Evolutionary conservation across 2,329 filamentous ascomycete genomes (phyloP).

Genomic region (Fusarium liriodendri): DNA sequence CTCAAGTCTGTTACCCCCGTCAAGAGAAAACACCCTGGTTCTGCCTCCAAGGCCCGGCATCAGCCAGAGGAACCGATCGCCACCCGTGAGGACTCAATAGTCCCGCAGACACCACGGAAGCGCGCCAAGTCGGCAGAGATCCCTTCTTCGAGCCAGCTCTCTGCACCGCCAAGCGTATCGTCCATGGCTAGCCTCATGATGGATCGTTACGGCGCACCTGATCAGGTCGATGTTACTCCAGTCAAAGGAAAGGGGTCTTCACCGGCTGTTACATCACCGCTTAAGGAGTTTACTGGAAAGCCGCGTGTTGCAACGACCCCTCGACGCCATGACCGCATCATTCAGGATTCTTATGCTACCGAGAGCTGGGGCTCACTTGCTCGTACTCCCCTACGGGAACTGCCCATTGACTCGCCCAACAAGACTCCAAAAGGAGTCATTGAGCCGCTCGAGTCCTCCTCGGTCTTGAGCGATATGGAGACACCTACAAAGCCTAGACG

Average conservation of each 20-base stretch:
- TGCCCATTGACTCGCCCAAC: slow-evolving; percentile 24
- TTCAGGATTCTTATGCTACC: slow-evolving; percentile 59
- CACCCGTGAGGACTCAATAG: slow-evolving; percentile 48
- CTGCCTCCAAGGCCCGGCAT: slow-evolving; percentile 32
- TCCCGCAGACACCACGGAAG: slow-evolving; percentile 57
- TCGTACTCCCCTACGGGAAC: slow-evolving; percentile 36
- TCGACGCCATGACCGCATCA: slow-evolving; percentile 47
- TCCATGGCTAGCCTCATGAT: slow-evolving; percentile 56
- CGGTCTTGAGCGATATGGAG: slow-evolving; percentile 37
- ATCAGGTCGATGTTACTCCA: slow-evolving; percentile 49
- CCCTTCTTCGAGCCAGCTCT: slow-evolving; percentile 54
- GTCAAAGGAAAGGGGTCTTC: slow-evolving; percentile 50
- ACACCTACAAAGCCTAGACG: slow-evolving; percentile 37
- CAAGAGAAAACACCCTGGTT: slow-evolving; percentile 29
- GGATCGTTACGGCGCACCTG: slow-evolving; percentile 51
- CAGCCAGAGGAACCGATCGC: slow-evolving; percentile 2
- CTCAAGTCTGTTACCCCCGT: slow-evolving; percentile 15
- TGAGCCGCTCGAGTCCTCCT: slow-evolving; percentile 36
- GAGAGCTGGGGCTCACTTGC: slow-evolving; percentile 46
- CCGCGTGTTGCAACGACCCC: slow-evolving; percentile 32
- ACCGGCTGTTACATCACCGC: slow-evolving; percentile 32
- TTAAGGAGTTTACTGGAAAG: slow-evolving; percentile 37
- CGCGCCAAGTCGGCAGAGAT: slow-evolving; percentile 51
- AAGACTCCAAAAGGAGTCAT: slow-evolving; percentile 19
- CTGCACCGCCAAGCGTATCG: slow-evolving; percentile 53